These are phyloP conservation scores for Diaporthe aspalathi DNA, from an alignment of 2,329 filamentous ascomycete species.

Conservation along the genomic window DNA sequence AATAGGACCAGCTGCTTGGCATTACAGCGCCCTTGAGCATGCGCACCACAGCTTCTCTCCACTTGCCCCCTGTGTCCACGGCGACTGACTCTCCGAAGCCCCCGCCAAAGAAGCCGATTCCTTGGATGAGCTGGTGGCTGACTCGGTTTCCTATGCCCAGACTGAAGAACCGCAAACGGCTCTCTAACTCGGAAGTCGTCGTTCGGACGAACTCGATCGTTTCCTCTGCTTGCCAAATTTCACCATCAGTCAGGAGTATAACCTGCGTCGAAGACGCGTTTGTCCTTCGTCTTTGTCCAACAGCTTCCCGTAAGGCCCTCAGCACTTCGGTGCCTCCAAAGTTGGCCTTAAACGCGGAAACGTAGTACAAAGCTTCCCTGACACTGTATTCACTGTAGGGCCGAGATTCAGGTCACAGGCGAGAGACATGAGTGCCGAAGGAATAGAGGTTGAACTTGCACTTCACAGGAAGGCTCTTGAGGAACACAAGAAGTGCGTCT, in stretches of 20 bases:
- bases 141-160: background rate
- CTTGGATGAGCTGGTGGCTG: conserved; percentile 7
- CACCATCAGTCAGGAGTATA: background rate
- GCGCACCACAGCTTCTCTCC: conserved; percentile 8
- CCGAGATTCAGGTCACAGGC: no score
- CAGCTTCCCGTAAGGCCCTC: no score
- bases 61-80: background rate
- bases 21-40: background rate
- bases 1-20: conserved; percentile 11
- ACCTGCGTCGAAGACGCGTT: background rate
- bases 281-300: no score
- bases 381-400: no score
- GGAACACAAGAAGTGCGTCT: no score
- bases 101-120: background rate
- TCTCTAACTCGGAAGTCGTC: background rate
- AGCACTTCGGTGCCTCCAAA: no score
- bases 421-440: no score
- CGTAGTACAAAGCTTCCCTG: no score
- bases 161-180: background rate
- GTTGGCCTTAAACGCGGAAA: no score
- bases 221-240: background rate
- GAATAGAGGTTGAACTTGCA: no score
- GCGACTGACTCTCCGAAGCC: background rate
- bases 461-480: no score
- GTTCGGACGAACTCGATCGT: background rate